Evolutionary conservation across 768 basidiomycete genomes (phyloP).

Genomic region (Lactifluus rugatus): DNA sequence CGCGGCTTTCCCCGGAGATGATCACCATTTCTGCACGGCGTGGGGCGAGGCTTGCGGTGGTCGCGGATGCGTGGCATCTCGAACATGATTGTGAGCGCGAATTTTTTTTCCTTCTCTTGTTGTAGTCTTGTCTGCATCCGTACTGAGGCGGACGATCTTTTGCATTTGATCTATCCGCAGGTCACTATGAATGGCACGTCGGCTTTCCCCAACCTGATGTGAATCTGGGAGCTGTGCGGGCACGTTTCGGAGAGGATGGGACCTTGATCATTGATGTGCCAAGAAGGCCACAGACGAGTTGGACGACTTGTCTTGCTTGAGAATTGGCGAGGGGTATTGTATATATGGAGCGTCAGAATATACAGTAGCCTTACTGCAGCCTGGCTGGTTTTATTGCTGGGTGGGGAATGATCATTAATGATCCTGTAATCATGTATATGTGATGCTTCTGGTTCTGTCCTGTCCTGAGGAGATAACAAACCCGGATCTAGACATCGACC

Average conservation of each 20-base stretch:
- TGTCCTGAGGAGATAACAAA: no score
- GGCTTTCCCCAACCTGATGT: background rate
- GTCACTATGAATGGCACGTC: slow-evolving; percentile 15
- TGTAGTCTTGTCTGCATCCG: background rate
- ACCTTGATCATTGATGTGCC: slow-evolving; percentile 3
- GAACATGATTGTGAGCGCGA: slow-evolving; percentile 7
- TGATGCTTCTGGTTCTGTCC: no score
- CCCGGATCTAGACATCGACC: no score
- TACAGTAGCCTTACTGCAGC: background rate
- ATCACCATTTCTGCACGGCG: slow-evolving; percentile 9
- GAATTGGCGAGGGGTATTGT: background rate
- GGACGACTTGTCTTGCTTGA: background rate
- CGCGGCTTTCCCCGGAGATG: slow-evolving; percentile 9
- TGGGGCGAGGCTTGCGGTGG: slow-evolving; percentile 4
- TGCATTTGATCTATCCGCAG: background rate
- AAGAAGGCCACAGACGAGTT: background rate
- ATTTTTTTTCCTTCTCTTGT: no score
- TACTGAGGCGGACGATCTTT: background rate
- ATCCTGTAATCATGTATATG: no score
- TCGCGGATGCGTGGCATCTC: slow-evolving; percentile 16
- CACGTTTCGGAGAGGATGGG: slow-evolving; percentile 2
- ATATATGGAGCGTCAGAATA: background rate
- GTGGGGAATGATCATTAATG: no score
- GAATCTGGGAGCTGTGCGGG: slow-evolving; percentile 1
- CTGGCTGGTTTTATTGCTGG: no score